Percentiles rank a stretch among this genome's conserved stretches.
Evolutionary conservation across 2,329 filamentous ascomycete genomes (phyloP).

Genomic region (Bisporella sp.): DNA sequence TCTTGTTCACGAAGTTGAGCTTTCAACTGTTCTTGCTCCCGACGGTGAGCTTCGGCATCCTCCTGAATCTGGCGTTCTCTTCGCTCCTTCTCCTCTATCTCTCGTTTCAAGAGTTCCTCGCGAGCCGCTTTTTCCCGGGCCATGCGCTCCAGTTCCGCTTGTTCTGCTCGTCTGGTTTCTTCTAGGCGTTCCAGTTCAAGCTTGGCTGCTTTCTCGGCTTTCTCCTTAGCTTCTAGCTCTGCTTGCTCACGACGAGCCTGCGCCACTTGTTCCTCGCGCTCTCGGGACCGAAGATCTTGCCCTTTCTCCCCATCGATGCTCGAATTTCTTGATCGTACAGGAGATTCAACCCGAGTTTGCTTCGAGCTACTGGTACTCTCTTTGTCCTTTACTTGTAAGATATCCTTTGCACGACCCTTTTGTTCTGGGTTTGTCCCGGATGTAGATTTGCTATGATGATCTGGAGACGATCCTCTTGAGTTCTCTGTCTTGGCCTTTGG

Average conservation of each 20-base stretch:
- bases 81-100: slow-evolving; percentile 21
- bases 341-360: slow-evolving; percentile 6
- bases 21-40: slow-evolving; percentile 28
- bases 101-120: slow-evolving; percentile 29
- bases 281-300: slow-evolving; percentile 22
- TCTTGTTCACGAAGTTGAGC: slow-evolving; percentile 28
- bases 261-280: slow-evolving; percentile 30
- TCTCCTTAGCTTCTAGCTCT: slow-evolving; percentile 10
- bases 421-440: slow-evolving; percentile 13
- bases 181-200: slow-evolving; percentile 24
- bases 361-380: background rate
- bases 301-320: slow-evolving; percentile 2
- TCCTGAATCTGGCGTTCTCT: slow-evolving; percentile 21
- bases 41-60: slow-evolving; percentile 17
- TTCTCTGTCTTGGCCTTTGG: slow-evolving; percentile 16
- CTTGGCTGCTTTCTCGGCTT: slow-evolving; percentile 14
- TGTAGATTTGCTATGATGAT: slow-evolving; percentile 16
- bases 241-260: slow-evolving; percentile 28
- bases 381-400: slow-evolving; percentile 12
- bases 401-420: slow-evolving; percentile 7
- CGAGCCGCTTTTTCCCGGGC: slow-evolving; percentile 22
- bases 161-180: slow-evolving; percentile 20
- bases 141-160: slow-evolving; percentile 18
- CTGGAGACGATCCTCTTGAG: slow-evolving; percentile 20
- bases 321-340: slow-evolving; percentile 6